Evolutionary conservation across 192 early-diverging fungal genomes (phyloP).

Genomic region (Podila horticola): DNA sequence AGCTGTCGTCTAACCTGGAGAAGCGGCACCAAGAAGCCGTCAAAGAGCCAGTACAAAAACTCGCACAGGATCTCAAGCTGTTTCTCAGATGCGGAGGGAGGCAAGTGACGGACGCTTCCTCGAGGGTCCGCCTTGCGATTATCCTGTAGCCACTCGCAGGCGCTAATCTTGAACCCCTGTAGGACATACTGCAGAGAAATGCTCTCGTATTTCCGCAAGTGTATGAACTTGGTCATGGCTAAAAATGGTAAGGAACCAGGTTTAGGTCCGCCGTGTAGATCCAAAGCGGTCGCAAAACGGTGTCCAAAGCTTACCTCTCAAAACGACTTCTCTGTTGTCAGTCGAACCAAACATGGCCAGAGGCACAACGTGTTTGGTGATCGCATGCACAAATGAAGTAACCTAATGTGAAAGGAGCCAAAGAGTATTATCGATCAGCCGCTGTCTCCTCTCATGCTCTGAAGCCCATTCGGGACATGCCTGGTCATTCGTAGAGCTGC

Average conservation of each 20-base stretch:
- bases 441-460: too few relatives aligned
- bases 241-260: neutral
- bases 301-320: slow-evolving; percentile 52
- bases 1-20: slow-evolving; percentile 54
- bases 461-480: neutral
- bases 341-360: slow-evolving; percentile 67
- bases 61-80: slow-evolving; percentile 64
- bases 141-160: slow-evolving; percentile 36
- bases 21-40: slow-evolving; percentile 67
- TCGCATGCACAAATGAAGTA: slow-evolving; percentile 56
- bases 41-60: slow-evolving; percentile 75
- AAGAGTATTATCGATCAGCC: neutral
- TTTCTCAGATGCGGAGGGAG: slow-evolving; percentile 59
- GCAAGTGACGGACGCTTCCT: slow-evolving; percentile 21
- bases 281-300: neutral
- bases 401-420: slow-evolving; percentile 39
- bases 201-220: slow-evolving; percentile 68
- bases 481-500: slow-evolving; percentile 11
- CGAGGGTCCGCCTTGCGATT: neutral
- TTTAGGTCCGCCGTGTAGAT: neutral
- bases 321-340: slow-evolving; percentile 62
- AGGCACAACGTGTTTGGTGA: slow-evolving; percentile 69
- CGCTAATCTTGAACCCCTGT: slow-evolving; percentile 64
- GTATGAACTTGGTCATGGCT: slow-evolving; percentile 67
- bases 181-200: slow-evolving; percentile 65